These are phyloP conservation scores for Tilletiopsis washingtonensis DNA, from an alignment of 1,284 basidiomycete species.

Conservation along the genomic window DNA sequence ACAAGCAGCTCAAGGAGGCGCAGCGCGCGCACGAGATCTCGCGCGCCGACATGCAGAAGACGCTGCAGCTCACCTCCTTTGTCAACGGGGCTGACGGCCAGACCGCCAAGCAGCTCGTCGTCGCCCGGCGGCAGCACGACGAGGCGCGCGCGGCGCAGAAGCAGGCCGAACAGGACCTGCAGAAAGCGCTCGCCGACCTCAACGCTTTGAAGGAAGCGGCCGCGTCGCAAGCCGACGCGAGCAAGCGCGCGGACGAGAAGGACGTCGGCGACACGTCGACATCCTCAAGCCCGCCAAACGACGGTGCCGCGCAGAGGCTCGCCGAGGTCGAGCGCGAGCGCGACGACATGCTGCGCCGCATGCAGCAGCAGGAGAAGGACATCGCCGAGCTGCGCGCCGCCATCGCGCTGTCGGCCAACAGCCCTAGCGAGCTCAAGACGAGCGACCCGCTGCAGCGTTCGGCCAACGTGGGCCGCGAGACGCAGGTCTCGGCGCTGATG, in stretches of 20 bases:
- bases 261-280: no score
- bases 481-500: conserved; percentile 13
- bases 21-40: neutral
- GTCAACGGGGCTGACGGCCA: no score
- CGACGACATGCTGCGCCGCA: neutral
- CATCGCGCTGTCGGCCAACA: neutral
- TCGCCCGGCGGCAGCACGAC: neutral
- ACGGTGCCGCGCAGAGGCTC: no score
- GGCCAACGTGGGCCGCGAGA: neutral
- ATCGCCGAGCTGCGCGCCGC: conserved; percentile 5
- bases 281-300: no score
- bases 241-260: neutral
- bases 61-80: neutral
- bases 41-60: neutral
- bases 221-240: neutral
- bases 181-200: neutral
- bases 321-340: neutral
- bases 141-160: neutral
- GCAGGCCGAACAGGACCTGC: neutral
- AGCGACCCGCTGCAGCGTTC: neutral
- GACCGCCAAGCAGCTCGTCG: neutral
- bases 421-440: neutral
- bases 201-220: no score
- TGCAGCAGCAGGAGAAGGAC: conserved; percentile 4
- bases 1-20: neutral